Evolutionary conservation across 169 alveolate species (phyloP).

Genomic region (Neospora caninum): DNA sequence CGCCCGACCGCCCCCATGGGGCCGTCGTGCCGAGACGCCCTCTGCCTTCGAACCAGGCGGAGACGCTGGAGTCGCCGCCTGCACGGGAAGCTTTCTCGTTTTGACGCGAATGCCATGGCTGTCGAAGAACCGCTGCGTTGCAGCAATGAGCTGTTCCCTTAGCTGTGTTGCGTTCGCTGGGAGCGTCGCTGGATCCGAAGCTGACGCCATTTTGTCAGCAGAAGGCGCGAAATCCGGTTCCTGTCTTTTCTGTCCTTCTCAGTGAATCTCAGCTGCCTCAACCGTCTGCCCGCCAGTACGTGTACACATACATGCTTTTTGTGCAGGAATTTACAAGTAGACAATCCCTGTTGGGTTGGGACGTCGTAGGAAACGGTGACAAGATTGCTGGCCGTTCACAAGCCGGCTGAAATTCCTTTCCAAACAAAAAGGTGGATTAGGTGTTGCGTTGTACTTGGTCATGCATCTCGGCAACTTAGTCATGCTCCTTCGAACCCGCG

Average conservation of each 20-base stretch:
- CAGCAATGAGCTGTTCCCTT: constrained; percentile 3
- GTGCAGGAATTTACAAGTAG: not conserved
- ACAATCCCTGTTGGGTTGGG: not conserved
- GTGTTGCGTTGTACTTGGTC: not conserved
- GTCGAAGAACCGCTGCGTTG: constrained; percentile 11
- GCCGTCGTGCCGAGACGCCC: not conserved
- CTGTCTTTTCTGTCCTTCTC: not conserved
- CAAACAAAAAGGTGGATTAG: not conserved
- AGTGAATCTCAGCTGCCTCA: no score
- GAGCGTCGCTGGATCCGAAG: not conserved
- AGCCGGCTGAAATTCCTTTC: not conserved
- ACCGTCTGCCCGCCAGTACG: no score
- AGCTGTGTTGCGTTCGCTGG: constrained; percentile 9
- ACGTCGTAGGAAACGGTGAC: not conserved
- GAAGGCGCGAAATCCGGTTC: not conserved
- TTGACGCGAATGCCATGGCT: constrained; percentile 10
- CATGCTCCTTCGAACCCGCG: not conserved
- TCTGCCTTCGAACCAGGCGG: not conserved
- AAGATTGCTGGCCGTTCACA: no score
- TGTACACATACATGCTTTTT: no score
- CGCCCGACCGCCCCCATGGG: not conserved
- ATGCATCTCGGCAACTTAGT: not conserved
- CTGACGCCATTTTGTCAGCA: not conserved
- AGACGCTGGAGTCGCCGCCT: not conserved
- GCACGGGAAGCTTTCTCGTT: not conserved